These are phyloP conservation scores for Trichoderma asperelloides DNA, from an alignment of 495 filamentous ascomycete species.

Conservation along the genomic window DNA sequence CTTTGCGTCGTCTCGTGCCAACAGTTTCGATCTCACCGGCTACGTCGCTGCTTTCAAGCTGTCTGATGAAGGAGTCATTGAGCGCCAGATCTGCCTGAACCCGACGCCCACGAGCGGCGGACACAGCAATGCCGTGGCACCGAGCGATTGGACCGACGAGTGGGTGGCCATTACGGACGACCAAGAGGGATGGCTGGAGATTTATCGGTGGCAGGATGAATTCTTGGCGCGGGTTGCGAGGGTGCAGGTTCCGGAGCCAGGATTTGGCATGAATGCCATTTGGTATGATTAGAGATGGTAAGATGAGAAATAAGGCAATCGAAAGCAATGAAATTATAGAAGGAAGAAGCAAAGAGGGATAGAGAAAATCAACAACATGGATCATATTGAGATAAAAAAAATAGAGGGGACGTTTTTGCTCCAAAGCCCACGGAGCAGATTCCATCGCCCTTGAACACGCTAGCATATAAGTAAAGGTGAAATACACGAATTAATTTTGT, in stretches of 20 bases:
- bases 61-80: conserved; percentile 58
- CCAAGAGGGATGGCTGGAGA: conserved; percentile 75
- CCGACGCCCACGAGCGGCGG: conserved; percentile 79
- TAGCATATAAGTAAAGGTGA: neutral
- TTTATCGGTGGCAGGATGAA: conserved; percentile 75
- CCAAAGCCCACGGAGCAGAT: neutral
- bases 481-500: no score
- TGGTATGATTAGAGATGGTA: conserved; percentile 62
- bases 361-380: neutral
- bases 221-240: conserved; percentile 65
- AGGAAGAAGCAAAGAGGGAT: neutral
- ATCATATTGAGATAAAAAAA: neutral
- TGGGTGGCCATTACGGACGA: conserved; percentile 80
- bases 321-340: neutral
- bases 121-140: conserved; percentile 74
- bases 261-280: conserved; percentile 85
- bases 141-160: conserved; percentile 73
- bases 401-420: neutral
- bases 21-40: conserved; percentile 63
- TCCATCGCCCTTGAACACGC: neutral
- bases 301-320: neutral
- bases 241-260: conserved; percentile 65
- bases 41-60: conserved; percentile 74
- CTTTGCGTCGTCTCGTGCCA: conserved; percentile 73
- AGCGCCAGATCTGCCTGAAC: conserved; percentile 67